Evolutionary conservation across 1,139 yeast species (phyloP), one percentile per base, ranked within the genome.

Genomic region (Candida dubliniensis): DNA sequence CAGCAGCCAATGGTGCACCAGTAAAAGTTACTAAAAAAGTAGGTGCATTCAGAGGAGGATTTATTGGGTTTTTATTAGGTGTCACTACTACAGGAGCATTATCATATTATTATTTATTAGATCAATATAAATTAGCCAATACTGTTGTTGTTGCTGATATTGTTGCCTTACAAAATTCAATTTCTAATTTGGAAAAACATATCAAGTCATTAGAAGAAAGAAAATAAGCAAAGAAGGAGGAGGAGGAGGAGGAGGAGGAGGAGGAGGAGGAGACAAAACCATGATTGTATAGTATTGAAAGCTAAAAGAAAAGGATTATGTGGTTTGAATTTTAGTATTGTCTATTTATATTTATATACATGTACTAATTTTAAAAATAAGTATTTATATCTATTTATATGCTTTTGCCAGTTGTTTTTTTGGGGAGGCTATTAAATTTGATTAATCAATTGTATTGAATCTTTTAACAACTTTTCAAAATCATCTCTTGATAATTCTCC

Each of bases 21-120:
- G 52, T 45, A 8, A 48, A 55, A 4, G 34, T 44, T 12, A 18
- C 72, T 54, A 73, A 67, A 52, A 73, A 65, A 53, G 71, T 79
- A 12, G 85, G 86, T 9, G 80, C 83, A 31, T 71, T 84, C 56
- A 80, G 83, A 60, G 90, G 88, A 11, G 86, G 86, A 3, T 65
- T 84, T 42, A 65, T 84, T 44, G 96, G 96, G 2, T 88, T 88
- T 64, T 74, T 88, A 48, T 71, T 84, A 33, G 96, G 96, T 38
- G 86, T 85, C 36, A 74, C 88, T 23, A 64, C 75, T 50, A 84
- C 96, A 24, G 93, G 95, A 1, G 79, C 77, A 44, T 87, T 80
- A 8, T 82, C 93, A 10, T 88, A 87, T 69, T 84, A 81, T 64
- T 88, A 87, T 64, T 72, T 87, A 53, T 68, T 87, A 48, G 95